These are phyloP conservation scores for Pyrenophora seminiperda DNA, from an alignment of 2,329 filamentous ascomycete genomes.

Conservation along the genomic window DNA sequence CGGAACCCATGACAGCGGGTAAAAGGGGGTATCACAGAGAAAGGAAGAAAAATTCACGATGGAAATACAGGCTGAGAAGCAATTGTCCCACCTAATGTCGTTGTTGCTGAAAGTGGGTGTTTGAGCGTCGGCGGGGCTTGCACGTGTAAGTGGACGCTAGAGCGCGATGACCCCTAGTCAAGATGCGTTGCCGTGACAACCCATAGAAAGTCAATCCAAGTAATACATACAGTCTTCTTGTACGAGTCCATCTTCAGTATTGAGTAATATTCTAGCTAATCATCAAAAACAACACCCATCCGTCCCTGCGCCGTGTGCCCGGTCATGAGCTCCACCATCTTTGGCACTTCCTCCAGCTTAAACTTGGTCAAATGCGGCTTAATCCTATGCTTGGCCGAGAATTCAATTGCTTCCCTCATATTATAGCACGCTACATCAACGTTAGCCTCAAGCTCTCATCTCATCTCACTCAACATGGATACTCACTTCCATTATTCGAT, in stretches of 20 bases:
- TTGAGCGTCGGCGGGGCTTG: slow-evolving; percentile 24
- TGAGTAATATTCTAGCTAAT: not conserved
- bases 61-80: slow-evolving; percentile 1
- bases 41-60: slow-evolving; percentile 20
- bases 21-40: slow-evolving; percentile 36
- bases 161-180: slow-evolving; percentile 23
- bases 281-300: slow-evolving; percentile 40
- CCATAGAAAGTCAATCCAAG: not conserved
- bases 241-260: too few species aligned
- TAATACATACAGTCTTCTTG: too few species aligned
- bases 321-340: slow-evolving; percentile 46
- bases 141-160: slow-evolving; percentile 20
- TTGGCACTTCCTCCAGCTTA: slow-evolving; percentile 40
- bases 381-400: slow-evolving; percentile 42
- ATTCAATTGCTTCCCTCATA: slow-evolving; percentile 42
- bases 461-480: not conserved
- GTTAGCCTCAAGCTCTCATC: slow-evolving; percentile 37
- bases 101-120: slow-evolving; percentile 23
- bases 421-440: slow-evolving; percentile 49
- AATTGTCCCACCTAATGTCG: slow-evolving; percentile 23
- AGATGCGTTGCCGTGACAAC: slow-evolving; percentile 27
- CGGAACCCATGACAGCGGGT: slow-evolving; percentile 48
- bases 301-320: slow-evolving; percentile 37
- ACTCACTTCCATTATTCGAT: slow-evolving; percentile 44
- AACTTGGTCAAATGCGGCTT: slow-evolving; percentile 37